Conservation (phyloP, 768 basidiomycete species). For the Tylopilus balloui region DNA sequence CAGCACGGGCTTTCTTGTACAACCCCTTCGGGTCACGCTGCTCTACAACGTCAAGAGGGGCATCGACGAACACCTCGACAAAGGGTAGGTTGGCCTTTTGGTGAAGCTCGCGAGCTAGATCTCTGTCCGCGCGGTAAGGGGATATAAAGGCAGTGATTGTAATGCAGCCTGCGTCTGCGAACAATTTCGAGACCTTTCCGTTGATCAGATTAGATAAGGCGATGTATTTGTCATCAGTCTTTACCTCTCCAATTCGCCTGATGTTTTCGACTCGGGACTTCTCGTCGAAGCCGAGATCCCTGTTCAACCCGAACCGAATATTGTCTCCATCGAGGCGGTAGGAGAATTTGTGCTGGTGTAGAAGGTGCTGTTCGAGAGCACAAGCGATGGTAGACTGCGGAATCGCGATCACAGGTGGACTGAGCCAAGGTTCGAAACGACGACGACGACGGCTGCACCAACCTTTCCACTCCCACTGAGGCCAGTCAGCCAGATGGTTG, state of each 20-base stretch:
- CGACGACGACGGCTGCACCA: constrained; percentile 5
- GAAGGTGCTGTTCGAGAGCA: constrained; percentile 91
- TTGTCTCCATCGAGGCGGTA: constrained; percentile 98
- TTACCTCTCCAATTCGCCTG: constrained; percentile 91
- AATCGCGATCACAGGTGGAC: neutral
- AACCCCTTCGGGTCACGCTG: constrained; percentile 94
- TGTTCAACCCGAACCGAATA: constrained; percentile 93
- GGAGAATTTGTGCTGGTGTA: constrained; percentile 78
- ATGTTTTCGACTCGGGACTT: constrained; percentile 93
- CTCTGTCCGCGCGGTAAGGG: constrained; percentile 88
- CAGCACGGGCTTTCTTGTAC: constrained; percentile 93
- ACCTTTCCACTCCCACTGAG: constrained; percentile 95
- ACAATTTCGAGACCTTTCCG: constrained; percentile 84
- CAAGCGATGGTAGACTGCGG: constrained; percentile 91
- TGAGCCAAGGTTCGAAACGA: neutral
- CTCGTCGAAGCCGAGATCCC: constrained; percentile 92
- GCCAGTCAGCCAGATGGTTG: constrained; percentile 96
- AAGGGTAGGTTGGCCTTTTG: constrained; percentile 69
- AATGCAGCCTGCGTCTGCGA: constrained; percentile 83
- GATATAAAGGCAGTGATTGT: constrained; percentile 97
- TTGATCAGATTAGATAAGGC: constrained; percentile 12
- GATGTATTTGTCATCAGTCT: neutral
- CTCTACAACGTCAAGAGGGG: constrained; percentile 84
- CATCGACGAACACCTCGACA: constrained; percentile 93
- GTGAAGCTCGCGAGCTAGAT: constrained; percentile 79